Base-by-base conservation (phyloP, 345 rosid species). In the Stellera chamaejasme region DNA sequence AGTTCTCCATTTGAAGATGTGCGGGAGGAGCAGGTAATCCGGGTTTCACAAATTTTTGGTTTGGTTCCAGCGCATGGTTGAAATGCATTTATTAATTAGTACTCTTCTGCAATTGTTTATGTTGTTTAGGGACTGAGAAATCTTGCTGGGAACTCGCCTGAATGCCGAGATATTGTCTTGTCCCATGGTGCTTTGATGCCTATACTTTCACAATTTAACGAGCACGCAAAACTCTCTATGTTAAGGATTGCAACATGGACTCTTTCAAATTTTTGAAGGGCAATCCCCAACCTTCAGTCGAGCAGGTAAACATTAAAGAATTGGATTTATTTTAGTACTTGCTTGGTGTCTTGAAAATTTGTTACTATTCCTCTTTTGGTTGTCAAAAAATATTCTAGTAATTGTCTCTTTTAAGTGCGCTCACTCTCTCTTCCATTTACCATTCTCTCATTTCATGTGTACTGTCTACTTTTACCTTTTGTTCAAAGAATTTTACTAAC, bases 41-140 rank as follows among this genome's bases (percentile, higher is more conserved):
- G 10, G 42, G 13, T 6, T 16, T 16, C 48, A 27, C 14, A 26
- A 23, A 2, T 43, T 52, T 50, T 19, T 12, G n/a, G 15, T 13
- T 57, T 10, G 19, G 47, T 14, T 48, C 11, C 10, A 10, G 25
- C 45, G 44, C 12, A 13, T 32, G 5, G 39, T 32, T 32, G 39
- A 8, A 32, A 26, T 48, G 42, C 45, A 43, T 27, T 16, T 10
- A 19, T 44, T 32, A 53, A 8, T 43, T 47, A 14, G 9, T 61
- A 2, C 11, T 19, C 12, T 65, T 43, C 15, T 27, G 45, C 19
- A 43, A 49, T 1, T 55, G 16, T 32, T 5, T 52, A 87, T 91
- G 91, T 87, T 69, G 95, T 79, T 0, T 84, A 91, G 95, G 95
- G 83, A 13, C 51, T 87, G 59, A 88, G 95, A 58, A 87, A 87